Evolutionary conservation across 2,329 filamentous ascomycete genomes (phyloP).

Genomic region (Blastomyces emzantsi): DNA sequence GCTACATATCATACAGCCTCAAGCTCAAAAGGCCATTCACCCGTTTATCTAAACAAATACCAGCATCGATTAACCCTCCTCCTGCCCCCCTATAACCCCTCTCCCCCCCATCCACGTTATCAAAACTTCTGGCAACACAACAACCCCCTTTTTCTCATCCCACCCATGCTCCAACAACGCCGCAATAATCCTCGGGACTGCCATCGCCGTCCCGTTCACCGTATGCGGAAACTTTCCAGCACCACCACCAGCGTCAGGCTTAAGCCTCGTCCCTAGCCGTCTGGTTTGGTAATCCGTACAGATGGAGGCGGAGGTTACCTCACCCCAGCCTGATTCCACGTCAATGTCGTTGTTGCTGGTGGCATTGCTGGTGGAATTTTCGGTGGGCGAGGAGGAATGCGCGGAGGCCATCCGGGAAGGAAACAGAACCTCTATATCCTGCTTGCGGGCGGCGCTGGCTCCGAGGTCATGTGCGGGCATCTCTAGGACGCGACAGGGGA

Average conservation of each 20-base stretch:
- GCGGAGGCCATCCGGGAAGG: slow-evolving; percentile 53
- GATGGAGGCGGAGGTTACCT: slow-evolving; percentile 81
- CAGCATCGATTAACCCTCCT: background rate
- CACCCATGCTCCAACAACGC: slow-evolving; percentile 87
- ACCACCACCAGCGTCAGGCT: slow-evolving; percentile 11
- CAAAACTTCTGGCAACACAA: slow-evolving; percentile 70
- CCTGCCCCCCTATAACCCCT: slow-evolving; percentile 48
- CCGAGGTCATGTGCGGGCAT: slow-evolving; percentile 88
- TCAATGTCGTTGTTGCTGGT: background rate
- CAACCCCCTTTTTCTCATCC: slow-evolving; percentile 58
- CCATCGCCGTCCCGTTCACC: slow-evolving; percentile 86
- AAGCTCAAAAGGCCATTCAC: background rate
- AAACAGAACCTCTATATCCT: slow-evolving; percentile 92
- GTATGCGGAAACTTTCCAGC: slow-evolving; percentile 71
- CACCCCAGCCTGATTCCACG: slow-evolving; percentile 63
- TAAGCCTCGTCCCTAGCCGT: slow-evolving; percentile 60
- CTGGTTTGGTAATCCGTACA: slow-evolving; percentile 94
- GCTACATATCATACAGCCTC: slow-evolving; percentile 4
- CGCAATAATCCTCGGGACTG: slow-evolving; percentile 80
- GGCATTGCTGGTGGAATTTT: slow-evolving; percentile 4
- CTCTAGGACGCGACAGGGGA: slow-evolving; percentile 81
- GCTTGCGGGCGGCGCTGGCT: slow-evolving; percentile 75
- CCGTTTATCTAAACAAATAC: background rate
- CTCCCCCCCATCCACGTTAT: slow-evolving; percentile 74
- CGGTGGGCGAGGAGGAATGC: slow-evolving; percentile 5